Evolutionary conservation across 2,329 filamentous ascomycete genomes (phyloP).

Genomic region (Moelleriella libera): DNA sequence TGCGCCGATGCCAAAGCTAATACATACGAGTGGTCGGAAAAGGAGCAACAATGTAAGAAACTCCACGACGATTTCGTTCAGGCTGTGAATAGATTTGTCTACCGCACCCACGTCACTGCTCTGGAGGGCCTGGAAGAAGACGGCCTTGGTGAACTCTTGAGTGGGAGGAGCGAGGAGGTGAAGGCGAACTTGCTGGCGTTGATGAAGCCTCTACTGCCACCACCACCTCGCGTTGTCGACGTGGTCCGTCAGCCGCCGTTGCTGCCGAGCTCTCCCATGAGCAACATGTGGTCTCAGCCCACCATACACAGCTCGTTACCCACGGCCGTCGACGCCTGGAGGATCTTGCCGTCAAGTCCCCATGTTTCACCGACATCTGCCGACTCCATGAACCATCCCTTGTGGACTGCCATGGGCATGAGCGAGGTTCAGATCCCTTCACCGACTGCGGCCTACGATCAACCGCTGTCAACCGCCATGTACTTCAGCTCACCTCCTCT

Average conservation of each 20-base stretch:
- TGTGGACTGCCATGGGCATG: constrained; percentile 71
- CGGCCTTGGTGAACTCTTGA: constrained; percentile 82
- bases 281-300: constrained; percentile 70
- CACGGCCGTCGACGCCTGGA: constrained; percentile 67
- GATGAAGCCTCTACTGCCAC: constrained; percentile 75
- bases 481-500: constrained; percentile 73
- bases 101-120: constrained; percentile 73
- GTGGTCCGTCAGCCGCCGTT: constrained; percentile 76
- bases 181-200: constrained; percentile 74
- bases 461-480: constrained; percentile 54
- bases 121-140: constrained; percentile 95
- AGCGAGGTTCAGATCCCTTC: constrained; percentile 63
- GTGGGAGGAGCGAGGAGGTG: constrained; percentile 84
- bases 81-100: constrained; percentile 94
- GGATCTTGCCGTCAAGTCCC: constrained; percentile 78
- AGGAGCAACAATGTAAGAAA: constrained; percentile 93
- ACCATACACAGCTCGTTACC: constrained; percentile 51
- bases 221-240: constrained; percentile 79
- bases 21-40: constrained; percentile 92
- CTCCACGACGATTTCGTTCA: constrained; percentile 94
- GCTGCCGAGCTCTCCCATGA: constrained; percentile 66
- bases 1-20: constrained; percentile 78
- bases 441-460: constrained; percentile 64
- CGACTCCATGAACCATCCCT: constrained; percentile 52
- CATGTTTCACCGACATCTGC: constrained; percentile 56